Evolutionary conservation across 192 early-diverging fungal species (phyloP), one percentile per base, ranked within the genome.

Genomic region (Backusella sp.): DNA sequence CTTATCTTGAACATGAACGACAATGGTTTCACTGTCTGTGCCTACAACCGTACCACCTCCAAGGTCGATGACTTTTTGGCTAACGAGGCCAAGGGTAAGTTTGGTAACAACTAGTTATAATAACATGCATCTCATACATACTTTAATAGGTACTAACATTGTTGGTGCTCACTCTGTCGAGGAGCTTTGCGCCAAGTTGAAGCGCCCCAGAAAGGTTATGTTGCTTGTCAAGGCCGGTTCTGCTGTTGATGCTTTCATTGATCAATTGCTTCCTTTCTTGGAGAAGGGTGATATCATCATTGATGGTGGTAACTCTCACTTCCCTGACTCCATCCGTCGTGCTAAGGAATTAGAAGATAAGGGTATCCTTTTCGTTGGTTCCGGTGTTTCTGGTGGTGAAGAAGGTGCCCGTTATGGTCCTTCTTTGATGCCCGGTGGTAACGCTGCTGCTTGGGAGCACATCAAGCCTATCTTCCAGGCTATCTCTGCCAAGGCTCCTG

Each of bases 251-350:
- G 90, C 92, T 84, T 99, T 99, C 76, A 99, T 99, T 73, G 93
- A 90, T 34, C 93, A 94, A 79, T 83, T 97, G 75, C 80, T 97
- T 34, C 96, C 96, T 53, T 88, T 91, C 86, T 89, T 99, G 70
- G 95, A 97, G 83, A 71, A 89, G 78, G 92, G 92, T 41, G 97
- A 99, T 83, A 96, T 99, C 80, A 94, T 99, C 79, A 98, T 99
- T 80, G 97, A 99, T 82, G 97, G 97, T 79, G 97, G 97, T 74
- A 99, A 99, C 92, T 97, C 96, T 66, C 96, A 99, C 92, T 99
- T 93, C 89, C 96, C 96, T 69, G 97, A 99, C 82, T 91, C 94
- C 73, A 93, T 96, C 77, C 93, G 96, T 69, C 92, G 97, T 76
- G 87, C 88, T 83, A 94, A 96, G 85, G 87, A 97, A 37, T 86